Conservation (phyloP, 805 yeast species). For the Saturnispora galanensis region DNA sequence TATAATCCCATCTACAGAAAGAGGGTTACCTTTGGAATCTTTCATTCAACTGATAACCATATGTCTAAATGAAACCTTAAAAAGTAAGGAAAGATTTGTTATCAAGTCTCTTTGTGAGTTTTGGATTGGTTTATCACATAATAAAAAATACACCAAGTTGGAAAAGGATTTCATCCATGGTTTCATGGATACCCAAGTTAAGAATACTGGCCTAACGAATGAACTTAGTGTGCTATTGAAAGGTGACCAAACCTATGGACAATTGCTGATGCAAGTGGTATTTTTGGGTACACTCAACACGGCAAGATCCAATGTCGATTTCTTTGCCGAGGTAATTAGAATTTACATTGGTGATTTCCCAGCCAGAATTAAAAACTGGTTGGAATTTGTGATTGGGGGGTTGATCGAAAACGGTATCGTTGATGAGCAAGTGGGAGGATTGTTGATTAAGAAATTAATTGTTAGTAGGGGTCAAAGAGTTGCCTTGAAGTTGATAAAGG, state of each 20-base stretch:
- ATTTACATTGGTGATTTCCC: conserved; percentile 10
- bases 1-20: conserved; percentile 25
- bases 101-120: conserved; percentile 43
- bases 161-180: conserved; percentile 3
- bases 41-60: conserved; percentile 2
- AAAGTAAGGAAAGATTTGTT: conserved; percentile 44
- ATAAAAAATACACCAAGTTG: conserved; percentile 1
- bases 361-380: conserved; percentile 29
- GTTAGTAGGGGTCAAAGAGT: conserved; percentile 58
- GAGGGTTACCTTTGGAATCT: conserved; percentile 2
- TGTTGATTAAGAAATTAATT: conserved; percentile 45
- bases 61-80: conserved; percentile 30
- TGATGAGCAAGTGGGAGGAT: conserved; percentile 24
- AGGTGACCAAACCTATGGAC: conserved; percentile 27
- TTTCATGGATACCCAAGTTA: not conserved
- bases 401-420: conserved; percentile 20
- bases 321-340: conserved; percentile 41
- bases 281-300: conserved; percentile 39
- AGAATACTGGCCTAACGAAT: not conserved
- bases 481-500: conserved; percentile 45
- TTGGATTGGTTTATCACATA: conserved; percentile 40
- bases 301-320: conserved; percentile 50
- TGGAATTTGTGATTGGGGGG: conserved; percentile 13
- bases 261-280: conserved; percentile 26
- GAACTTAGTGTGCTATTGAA: not conserved